phyloP scores from a whole-genome alignment of 169 alveolate genomes.

The Plasmodium relictum region DNA sequence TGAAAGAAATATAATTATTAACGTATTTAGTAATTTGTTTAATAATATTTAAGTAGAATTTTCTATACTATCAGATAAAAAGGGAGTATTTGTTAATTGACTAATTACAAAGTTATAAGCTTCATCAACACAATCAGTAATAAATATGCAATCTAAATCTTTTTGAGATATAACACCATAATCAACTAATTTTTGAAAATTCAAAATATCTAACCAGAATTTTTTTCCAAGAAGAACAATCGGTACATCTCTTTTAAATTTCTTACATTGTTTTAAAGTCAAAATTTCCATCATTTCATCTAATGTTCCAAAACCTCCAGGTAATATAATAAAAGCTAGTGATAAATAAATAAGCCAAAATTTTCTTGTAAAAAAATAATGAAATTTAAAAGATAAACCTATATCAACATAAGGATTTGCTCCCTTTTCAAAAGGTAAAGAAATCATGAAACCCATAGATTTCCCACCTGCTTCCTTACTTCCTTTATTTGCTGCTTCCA shows the following conservation, averaged over 20 bases:
- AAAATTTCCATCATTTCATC: slow-evolving; percentile 85
- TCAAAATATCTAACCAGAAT: slow-evolving; percentile 76
- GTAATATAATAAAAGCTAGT: slow-evolving; percentile 73
- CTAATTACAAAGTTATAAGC: slow-evolving; percentile 46
- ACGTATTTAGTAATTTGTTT: no score
- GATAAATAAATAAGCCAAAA: slow-evolving; percentile 84
- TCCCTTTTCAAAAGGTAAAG: slow-evolving; percentile 83
- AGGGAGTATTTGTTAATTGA: slow-evolving; percentile 25
- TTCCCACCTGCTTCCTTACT: slow-evolving; percentile 80
- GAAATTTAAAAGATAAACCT: slow-evolving; percentile 82
- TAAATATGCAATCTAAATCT: slow-evolving; percentile 39
- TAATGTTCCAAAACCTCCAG: slow-evolving; percentile 86
- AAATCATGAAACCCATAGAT: slow-evolving; percentile 81
- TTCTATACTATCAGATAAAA: background rate
- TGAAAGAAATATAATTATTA: no score
- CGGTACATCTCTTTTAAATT: slow-evolving; percentile 82
- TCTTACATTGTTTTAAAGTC: slow-evolving; percentile 81
- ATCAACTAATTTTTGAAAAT: slow-evolving; percentile 66
- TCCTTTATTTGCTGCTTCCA: slow-evolving; percentile 87
- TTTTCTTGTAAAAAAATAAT: slow-evolving; percentile 85
- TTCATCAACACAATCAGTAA: slow-evolving; percentile 60
- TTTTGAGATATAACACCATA: slow-evolving; percentile 58
- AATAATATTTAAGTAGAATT: background rate
- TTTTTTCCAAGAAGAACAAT: slow-evolving; percentile 80
- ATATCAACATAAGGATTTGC: slow-evolving; percentile 79